Percentiles rank a stretch among this genome's conserved stretches.
Evolutionary conservation across 352 stramenopile genomes (phyloP).

Genomic region (Pythium monospermum): DNA sequence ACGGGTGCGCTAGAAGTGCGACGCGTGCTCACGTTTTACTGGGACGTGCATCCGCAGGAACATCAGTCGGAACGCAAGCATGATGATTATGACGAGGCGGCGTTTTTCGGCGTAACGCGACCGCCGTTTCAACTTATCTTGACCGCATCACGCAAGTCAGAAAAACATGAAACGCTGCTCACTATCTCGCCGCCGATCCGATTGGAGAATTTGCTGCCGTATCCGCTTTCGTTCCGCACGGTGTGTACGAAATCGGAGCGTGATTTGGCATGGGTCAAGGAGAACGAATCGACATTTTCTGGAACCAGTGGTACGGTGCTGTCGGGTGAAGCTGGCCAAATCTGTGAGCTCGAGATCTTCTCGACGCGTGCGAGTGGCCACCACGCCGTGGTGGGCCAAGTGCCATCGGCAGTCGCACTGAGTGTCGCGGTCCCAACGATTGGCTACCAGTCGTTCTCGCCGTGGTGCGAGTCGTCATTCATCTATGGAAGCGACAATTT

Average conservation of each 20-base stretch:
- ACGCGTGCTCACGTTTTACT: slow-evolving; percentile 74
- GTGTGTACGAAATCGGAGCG: slow-evolving; percentile 73
- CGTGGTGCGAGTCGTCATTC: slow-evolving; percentile 50
- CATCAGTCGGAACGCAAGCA: not conserved
- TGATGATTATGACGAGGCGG: slow-evolving; percentile 4
- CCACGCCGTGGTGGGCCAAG: slow-evolving; percentile 28
- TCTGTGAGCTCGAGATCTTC: slow-evolving; percentile 71
- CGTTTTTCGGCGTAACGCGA: slow-evolving; percentile 38
- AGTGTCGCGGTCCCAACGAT: slow-evolving; percentile 70
- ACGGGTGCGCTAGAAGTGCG: slow-evolving; percentile 50
- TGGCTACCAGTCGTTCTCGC: slow-evolving; percentile 43
- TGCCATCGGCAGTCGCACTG: slow-evolving; percentile 60
- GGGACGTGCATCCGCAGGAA: slow-evolving; percentile 49
- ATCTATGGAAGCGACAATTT: slow-evolving; percentile 65
- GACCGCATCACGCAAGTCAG: slow-evolving; percentile 63
- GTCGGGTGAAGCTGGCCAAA: slow-evolving; percentile 47
- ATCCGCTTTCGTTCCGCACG: slow-evolving; percentile 64
- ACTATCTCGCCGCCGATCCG: slow-evolving; percentile 61
- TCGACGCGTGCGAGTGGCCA: slow-evolving; percentile 30
- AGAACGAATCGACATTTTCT: slow-evolving; percentile 63
- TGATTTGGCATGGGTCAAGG: slow-evolving; percentile 55
- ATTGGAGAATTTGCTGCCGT: slow-evolving; percentile 74
- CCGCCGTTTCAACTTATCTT: slow-evolving; percentile 75
- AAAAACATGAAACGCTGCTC: slow-evolving; percentile 72
- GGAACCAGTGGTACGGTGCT: slow-evolving; percentile 46